Evolutionary conservation across 352 stramenopile genomes (phyloP), one percentile per base, ranked within the genome.

Genomic region (Globisporangium alternatum): DNA sequence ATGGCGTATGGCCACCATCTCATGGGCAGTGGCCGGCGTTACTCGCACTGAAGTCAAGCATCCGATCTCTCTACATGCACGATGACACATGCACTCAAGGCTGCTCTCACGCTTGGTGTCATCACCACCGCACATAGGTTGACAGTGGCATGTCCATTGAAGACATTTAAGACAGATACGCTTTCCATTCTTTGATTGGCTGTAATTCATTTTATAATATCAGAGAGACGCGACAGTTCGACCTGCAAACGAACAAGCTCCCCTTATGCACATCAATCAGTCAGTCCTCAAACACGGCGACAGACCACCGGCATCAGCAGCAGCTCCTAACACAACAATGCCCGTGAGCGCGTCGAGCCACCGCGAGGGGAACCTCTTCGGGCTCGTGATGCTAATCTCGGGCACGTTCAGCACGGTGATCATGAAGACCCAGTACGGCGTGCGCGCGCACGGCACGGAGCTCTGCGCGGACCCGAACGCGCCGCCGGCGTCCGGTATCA

Each of bases 331-430:
- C 10, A n/a, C 21, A 37, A 30, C 30, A 28, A 60, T 62, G 56
- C 12, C 48, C 21, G 47, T 30, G 45, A 62, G 43, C 47, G 56
- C 62, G 19, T 19, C 39, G 53, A 81, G 83, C 65, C 52, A 60
- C 55, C 55, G 45, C 55, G 56, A 63, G 13, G 80, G 83, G 61
- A 66, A 71, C 45, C 62, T 93, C 31, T 88, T 85, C 61, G 82
- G 71, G 21, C 62, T 70, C 44, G 74, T 75, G 59, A 94, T 94
- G 83, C 78, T 94, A 41, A 67, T 94, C 43, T 88, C 81, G 44
- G 86, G 86, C 70, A 95, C 86, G 55, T 89, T 91, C 69, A 91
- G 81, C 71, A 95, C 86, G 2, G 83, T 95, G 21, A 83, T 92
- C 70, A 91, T 90, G 80, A 95, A 95, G 75, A 89, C 81, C 31